phyloP scores from a whole-genome alignment of 768 basidiomycete genomes.

The Boletus edulis region DNA sequence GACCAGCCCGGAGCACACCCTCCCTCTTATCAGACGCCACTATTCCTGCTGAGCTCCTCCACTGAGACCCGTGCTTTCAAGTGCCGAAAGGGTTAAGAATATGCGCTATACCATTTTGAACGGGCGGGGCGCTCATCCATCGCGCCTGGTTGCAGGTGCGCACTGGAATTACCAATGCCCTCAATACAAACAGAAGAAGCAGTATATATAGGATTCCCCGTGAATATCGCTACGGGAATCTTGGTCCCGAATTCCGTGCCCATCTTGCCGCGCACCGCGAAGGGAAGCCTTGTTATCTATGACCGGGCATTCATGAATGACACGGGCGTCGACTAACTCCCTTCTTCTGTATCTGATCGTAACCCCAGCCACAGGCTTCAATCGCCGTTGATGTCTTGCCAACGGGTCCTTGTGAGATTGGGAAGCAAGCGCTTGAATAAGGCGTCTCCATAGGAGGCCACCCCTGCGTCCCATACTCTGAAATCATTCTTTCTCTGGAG shows the following conservation, averaged over 20 bases:
- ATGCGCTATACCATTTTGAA: background rate
- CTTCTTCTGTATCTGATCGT: background rate
- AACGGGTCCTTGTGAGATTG: constrained; percentile 2
- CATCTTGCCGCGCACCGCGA: background rate
- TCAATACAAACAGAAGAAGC: background rate
- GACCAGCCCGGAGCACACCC: background rate
- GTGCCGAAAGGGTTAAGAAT: background rate
- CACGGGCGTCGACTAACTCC: too few relatives aligned
- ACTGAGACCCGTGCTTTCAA: background rate
- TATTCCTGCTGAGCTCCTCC: background rate
- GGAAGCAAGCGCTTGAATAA: background rate
- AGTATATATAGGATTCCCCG: background rate
- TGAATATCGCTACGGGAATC: background rate
- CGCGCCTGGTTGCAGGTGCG: background rate
- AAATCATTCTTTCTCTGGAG: background rate
- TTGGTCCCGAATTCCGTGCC: background rate
- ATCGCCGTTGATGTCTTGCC: constrained; percentile 3
- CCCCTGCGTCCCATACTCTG: background rate
- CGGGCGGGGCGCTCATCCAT: background rate
- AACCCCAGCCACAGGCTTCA: background rate
- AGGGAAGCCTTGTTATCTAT: background rate
- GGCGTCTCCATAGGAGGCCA: background rate
- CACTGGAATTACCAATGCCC: background rate
- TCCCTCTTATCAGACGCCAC: background rate
- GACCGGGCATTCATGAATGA: too few relatives aligned